Evolutionary conservation across 2,329 filamentous ascomycete species (phyloP), one percentile per base, ranked within the genome.

Genomic region (Pestalotiopsis fici): DNA sequence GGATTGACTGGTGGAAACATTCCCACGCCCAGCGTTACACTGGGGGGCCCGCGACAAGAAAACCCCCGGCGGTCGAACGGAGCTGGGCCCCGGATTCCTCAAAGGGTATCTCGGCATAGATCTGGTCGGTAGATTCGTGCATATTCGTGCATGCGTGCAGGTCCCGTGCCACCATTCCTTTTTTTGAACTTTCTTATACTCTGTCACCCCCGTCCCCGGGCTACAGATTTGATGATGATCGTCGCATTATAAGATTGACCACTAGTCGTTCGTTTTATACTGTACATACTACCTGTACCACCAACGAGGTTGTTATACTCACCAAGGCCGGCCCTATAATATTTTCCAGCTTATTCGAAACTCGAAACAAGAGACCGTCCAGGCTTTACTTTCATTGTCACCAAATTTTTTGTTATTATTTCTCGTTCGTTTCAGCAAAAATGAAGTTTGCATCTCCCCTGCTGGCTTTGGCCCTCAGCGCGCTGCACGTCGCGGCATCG

Each of bases 401-500:
- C 31, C 31, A 35, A 35, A 11, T 35, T 7, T 2, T 35, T 35
- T 35, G 6, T 35, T 35, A 6, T 35, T 35, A 7, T 11, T 35
- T 35, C 11, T 35, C 31, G 11, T 11, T n/a, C 2, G n/a, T 7
- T 12, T n/a, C 18, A 21, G 15, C n/a, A 21, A 31, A 28, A 59
- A 63, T 63, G 60, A 47, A 63, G 23, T 63, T 63, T 35, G 43
- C 60, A 47, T 47, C 60, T 47, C 37, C 60, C 12, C 60, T 63
- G 15, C 37, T 54, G 27, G 37, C 43, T 25, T 7, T 56, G 62
- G 43, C 62, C 4, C 62, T 64, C 23, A 47, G 43, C 21, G 62
- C 47, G 7, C 25, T 64, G 21, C 62, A 64, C n/a, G 64, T 27
- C 25, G 18, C 56, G 11, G 55, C 56, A 9, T 28, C 64, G 35